Base-by-base conservation (phyloP, 129 eudicot species). In the Oenanthe sinensis region DNA sequence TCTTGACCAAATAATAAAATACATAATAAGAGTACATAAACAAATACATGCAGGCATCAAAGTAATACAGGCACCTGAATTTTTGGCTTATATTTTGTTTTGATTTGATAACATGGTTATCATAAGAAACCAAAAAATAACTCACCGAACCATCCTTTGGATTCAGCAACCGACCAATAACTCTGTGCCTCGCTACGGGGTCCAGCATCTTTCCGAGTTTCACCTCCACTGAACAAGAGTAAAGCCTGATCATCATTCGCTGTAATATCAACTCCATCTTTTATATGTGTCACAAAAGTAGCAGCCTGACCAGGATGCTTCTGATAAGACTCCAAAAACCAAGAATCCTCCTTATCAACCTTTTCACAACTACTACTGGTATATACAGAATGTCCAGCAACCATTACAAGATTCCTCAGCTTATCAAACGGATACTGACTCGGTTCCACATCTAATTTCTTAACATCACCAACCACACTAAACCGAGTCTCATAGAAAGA, bases 101-200 rank as follows among this genome's bases (percentile, higher is more conserved):
- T 2, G 3, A 24, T 40, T 65, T 65, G 52, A 50, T 4, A 75
- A 11, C 42, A 49, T 50, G 47, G 2, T 50, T 20, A 43, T 76
- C 46, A 47, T 55, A 28, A n/a, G 10, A 48, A 79, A 55, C 48
- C 47, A 19, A 60, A 10, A 82, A 69, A 39, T 74, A n/a, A 89
- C 99, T 90, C 82, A 96, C 99, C 97, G 62, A 96, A 96, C 99
- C 99, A 96, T 81, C 90, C 92, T 84, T 96, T 88, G 0, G 99
- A 88, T 73, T 96, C 99, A 78, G 99, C 99, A 83, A 92, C 99
- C 79, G 54, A 76, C 99, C 99, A 96, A 81, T 96, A 96, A 84
- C 99, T 96, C 82, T 96, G 99, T 17, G 99, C 99, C 76, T 96
- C 99, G 45, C 99, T 96, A 46, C 99, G 82, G 2, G 99, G 99